These are phyloP conservation scores for Amoebophrya sp. DNA, from an alignment of 169 alveolate species.

Conservation along the genomic window DNA sequence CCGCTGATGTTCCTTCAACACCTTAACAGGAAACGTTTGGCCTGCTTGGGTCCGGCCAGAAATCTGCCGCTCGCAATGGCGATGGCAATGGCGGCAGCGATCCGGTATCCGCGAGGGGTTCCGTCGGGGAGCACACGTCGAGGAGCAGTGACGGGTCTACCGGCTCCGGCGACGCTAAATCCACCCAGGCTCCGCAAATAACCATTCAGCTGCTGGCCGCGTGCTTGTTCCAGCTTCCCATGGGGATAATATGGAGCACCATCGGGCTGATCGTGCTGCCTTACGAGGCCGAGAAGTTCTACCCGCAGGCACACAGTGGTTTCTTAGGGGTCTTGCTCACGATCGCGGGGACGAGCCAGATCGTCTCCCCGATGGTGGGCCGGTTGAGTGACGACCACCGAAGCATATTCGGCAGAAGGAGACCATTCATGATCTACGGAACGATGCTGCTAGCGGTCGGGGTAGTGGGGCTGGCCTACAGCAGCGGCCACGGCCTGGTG, in stretches of 20 bases:
- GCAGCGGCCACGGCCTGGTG: not conserved
- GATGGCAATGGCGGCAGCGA: too few relatives aligned
- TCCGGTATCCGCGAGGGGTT: too few relatives aligned
- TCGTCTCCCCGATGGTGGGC: not conserved
- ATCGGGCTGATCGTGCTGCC: not conserved
- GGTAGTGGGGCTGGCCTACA: not conserved
- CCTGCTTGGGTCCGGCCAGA: too few relatives aligned
- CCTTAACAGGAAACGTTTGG: too few relatives aligned
- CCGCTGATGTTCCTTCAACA: too few relatives aligned
- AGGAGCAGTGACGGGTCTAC: too few relatives aligned
- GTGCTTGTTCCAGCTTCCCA: not conserved
- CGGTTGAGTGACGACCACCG: not conserved
- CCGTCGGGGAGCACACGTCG: too few relatives aligned
- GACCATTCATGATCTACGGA: not conserved
- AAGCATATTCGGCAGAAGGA: not conserved
- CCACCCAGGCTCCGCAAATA: not conserved
- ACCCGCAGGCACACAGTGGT: not conserved
- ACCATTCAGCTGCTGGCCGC: not conserved
- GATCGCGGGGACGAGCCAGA: not conserved
- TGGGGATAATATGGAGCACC: slow-evolving; percentile 1
- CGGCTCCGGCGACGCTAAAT: too few relatives aligned
- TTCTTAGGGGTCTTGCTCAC: not conserved
- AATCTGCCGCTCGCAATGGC: too few relatives aligned
- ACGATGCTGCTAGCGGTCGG: not conserved
- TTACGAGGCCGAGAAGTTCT: not conserved